Conservation (phyloP, 2,329 filamentous ascomycete genomes). For the Cercospora sp. region DNA sequence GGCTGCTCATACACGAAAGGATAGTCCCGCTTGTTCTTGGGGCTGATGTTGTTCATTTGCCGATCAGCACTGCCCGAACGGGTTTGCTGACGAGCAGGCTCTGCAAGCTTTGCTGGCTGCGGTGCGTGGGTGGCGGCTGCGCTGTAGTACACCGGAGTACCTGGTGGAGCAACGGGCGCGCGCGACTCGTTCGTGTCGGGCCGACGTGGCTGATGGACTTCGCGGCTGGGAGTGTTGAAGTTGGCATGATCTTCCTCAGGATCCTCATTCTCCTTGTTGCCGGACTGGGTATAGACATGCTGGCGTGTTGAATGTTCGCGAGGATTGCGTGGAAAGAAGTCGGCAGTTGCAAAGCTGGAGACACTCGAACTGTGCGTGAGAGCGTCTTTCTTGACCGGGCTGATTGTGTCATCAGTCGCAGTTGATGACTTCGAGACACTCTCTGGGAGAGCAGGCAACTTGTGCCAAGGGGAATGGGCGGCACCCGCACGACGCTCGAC, state of each 20-base stretch:
- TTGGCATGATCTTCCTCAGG: neutral
- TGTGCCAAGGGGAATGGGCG: slow-evolving; percentile 25
- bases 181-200: slow-evolving; percentile 19
- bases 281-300: slow-evolving; percentile 35
- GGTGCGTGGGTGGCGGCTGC: slow-evolving; percentile 19
- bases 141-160: slow-evolving; percentile 31
- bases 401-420: slow-evolving; percentile 28
- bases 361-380: slow-evolving; percentile 38
- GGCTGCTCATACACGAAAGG: slow-evolving; percentile 35
- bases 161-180: slow-evolving; percentile 32
- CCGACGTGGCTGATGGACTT: neutral
- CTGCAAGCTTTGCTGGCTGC: slow-evolving; percentile 15
- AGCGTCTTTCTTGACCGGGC: slow-evolving; percentile 30
- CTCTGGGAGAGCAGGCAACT: slow-evolving; percentile 17
- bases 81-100: neutral
- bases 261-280: slow-evolving; percentile 19
- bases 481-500: slow-evolving; percentile 19
- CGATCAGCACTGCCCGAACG: slow-evolving; percentile 26
- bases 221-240: slow-evolving; percentile 10
- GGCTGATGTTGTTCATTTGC: slow-evolving; percentile 34
- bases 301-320: slow-evolving; percentile 41
- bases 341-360: slow-evolving; percentile 42
- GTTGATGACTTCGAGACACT: slow-evolving; percentile 16
- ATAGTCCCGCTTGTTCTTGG: slow-evolving; percentile 36
- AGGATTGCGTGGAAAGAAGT: slow-evolving; percentile 44